A percentile compares a stretch with the other conserved stretches of the same genome.
These are phyloP conservation scores for Plectosphaerella plurivora DNA, from an alignment of 2,329 filamentous ascomycete species.

Conservation along the genomic window DNA sequence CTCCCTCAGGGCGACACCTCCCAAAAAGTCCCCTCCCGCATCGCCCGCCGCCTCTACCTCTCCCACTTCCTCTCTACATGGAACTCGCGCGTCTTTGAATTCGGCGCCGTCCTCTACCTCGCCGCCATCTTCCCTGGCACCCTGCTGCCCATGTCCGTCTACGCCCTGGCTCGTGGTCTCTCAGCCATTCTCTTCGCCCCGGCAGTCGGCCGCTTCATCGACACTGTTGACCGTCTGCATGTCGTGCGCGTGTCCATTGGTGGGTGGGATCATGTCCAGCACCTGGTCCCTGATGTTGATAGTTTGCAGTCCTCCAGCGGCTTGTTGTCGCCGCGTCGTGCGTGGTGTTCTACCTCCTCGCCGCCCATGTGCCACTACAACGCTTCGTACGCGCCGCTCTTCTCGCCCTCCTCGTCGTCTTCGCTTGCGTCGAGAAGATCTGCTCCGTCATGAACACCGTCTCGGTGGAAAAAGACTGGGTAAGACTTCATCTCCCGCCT, in stretches of 20 bases:
- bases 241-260: constrained; percentile 30
- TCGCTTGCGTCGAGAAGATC: constrained; percentile 61
- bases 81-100: constrained; percentile 45
- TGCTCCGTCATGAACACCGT: constrained; percentile 61
- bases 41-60: constrained; percentile 26
- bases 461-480: constrained; percentile 69
- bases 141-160: constrained; percentile 50
- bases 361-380: constrained; percentile 2
- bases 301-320: constrained; percentile 15
- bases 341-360: constrained; percentile 2
- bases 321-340: constrained; percentile 8
- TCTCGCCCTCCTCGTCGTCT: neutral
- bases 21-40: neutral
- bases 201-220: constrained; percentile 44
- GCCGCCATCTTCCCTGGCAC: constrained; percentile 39
- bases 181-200: constrained; percentile 20
- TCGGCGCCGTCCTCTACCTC: constrained; percentile 39
- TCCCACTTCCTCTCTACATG: constrained; percentile 43
- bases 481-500: constrained; percentile 16
- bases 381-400: neutral
- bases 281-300: neutral
- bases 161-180: constrained; percentile 29
- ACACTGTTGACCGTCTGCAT: constrained; percentile 31
- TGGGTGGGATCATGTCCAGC: neutral
- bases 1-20: neutral